Evolutionary conservation across 495 filamentous ascomycete species (phyloP).

Genomic region (Talaromyces ruber): DNA sequence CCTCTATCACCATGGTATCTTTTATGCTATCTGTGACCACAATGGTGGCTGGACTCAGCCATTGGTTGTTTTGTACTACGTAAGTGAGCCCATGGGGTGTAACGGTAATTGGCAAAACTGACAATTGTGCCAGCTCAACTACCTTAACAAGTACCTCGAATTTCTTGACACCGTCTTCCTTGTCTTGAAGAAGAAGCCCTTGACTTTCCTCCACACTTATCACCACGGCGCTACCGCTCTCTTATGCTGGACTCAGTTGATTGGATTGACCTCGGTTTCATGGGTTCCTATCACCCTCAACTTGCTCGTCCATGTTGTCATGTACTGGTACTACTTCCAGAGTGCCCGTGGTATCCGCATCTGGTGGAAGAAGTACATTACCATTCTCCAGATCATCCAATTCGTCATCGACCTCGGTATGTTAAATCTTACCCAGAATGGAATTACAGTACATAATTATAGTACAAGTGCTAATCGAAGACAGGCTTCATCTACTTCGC

Average conservation of each 20-base stretch:
- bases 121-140: conserved; percentile 50
- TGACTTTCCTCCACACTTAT: conserved; percentile 71
- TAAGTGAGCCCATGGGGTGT: conserved; percentile 22
- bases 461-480: conserved; percentile 7
- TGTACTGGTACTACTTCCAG: conserved; percentile 61
- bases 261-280: conserved; percentile 58
- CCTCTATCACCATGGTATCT: conserved; percentile 48
- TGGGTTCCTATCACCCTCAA: conserved; percentile 64
- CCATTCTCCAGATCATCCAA: conserved; percentile 48
- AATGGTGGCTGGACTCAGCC: conserved; percentile 60
- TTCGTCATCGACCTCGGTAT: conserved; percentile 51
- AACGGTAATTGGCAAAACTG: background rate
- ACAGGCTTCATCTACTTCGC: conserved; percentile 89
- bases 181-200: conserved; percentile 67
- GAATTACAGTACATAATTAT: no score
- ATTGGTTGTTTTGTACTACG: conserved; percentile 61
- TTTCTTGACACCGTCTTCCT: conserved; percentile 63
- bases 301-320: conserved; percentile 61
- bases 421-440: conserved; percentile 7
- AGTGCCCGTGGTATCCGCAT: conserved; percentile 49
- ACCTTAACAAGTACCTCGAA: conserved; percentile 66
- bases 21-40: conserved; percentile 56
- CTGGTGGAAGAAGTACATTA: conserved; percentile 56
- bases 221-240: conserved; percentile 66
- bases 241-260: conserved; percentile 64